phyloP scores from a whole-genome alignment of 371 early-diverging fungal species.

The Syncephalis plumigaleata region DNA sequence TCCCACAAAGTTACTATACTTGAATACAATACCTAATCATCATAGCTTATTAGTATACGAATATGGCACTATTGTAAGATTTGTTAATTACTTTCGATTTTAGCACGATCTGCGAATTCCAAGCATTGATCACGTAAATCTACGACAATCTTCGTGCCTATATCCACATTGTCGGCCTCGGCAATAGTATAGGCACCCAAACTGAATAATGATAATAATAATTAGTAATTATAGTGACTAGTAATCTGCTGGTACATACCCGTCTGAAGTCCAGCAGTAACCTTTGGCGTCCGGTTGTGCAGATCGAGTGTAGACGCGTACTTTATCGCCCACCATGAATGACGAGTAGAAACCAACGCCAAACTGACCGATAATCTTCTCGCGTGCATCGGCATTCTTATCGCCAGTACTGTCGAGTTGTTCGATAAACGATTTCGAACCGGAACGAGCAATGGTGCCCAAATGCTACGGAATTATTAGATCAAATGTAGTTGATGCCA shows the following conservation, averaged over 20 bases:
- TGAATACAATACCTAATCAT: constrained; percentile 52
- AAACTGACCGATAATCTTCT: constrained; percentile 95
- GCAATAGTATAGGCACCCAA: constrained; percentile 57
- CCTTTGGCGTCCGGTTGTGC: constrained; percentile 52
- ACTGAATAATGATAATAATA: neutral
- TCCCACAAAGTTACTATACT: constrained; percentile 91
- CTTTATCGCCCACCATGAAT: constrained; percentile 73
- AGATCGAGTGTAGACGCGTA: constrained; percentile 67
- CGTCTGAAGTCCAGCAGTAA: constrained; percentile 70
- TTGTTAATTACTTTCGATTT: constrained; percentile 22
- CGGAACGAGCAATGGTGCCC: constrained; percentile 94
- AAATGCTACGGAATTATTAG: constrained; percentile 40
- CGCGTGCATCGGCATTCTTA: constrained; percentile 30
- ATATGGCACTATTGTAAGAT: constrained; percentile 1
- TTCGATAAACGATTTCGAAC: constrained; percentile 79
- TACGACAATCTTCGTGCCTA: constrained; percentile 91
- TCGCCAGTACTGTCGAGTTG: constrained; percentile 41
- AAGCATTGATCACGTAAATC: constrained; percentile 79
- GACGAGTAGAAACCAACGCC: constrained; percentile 87
- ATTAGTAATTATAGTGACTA: too few species aligned
- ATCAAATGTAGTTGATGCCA: neutral
- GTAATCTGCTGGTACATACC: constrained; percentile 12
- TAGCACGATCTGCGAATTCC: constrained; percentile 60
- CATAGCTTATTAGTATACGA: too few species aligned
- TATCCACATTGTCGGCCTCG: constrained; percentile 50